Base-by-base conservation (phyloP, 768 basidiomycete genomes). In the Kwoniella sp. region DNA sequence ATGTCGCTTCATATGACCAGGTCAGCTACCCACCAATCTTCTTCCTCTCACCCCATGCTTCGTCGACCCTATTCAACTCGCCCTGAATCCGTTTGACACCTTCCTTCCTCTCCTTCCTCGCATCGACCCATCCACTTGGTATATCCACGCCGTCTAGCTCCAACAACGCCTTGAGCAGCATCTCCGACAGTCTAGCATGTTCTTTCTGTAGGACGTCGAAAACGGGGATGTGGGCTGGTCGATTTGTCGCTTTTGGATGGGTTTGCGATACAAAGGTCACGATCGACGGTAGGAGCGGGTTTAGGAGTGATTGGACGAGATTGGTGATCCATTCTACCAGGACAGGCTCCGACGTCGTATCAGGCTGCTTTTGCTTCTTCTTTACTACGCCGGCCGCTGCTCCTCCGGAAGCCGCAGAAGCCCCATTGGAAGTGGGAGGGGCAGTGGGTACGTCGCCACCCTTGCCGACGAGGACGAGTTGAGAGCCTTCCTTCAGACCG, bases 11-110 rank as follows among this genome's bases (percentile, higher is more conserved):
- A n/a, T 3, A 52, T n/a, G 13, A 51, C 10, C 40, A 44, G 17
- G 10, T 3, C 7, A 40, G 13, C 44, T 56, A 63, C 24, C 49
- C 60, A 22, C 55, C 55, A 12, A 64, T 46, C 55, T 58, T 64
- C 60, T 77, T 79, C 51, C 70, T 68, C 56, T 68, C 77, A 47
- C 80, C 81, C 88, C 90, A 91, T 6, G 85, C 87, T 25, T 82
- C 84, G 77, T 95, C 93, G 51, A 95, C 82, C 63, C 84, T 83
- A 76, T 93, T 91, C 63, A 97, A 84, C 69, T 91, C 83, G 25
- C 82, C 84, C 81, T 97, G 94, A 17, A 96, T 88, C 71, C 88
- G 87, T 67, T 85, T 88, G 53, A 98, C 93, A 0, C 91, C 94
- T 30, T 85, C 86, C 80, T 95, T 96, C 65, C 94, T 83, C 77